Conservation (phyloP, 768 basidiomycete genomes). For the Pleurotus tuber-regium region DNA sequence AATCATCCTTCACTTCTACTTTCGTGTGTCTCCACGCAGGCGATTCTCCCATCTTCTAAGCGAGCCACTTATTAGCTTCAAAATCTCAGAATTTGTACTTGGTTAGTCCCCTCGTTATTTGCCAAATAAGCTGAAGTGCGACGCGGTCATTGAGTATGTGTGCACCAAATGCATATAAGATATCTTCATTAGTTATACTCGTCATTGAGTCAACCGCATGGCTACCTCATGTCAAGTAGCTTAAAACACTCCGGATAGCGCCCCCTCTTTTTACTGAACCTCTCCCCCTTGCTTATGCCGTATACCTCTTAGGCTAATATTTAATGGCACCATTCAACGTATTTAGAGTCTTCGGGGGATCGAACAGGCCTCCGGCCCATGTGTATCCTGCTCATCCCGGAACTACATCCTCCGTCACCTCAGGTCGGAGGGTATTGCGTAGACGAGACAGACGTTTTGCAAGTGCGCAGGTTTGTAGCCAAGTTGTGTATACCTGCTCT, state of each 20-base stretch:
- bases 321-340: slow-evolving; percentile 23
- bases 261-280: not conserved
- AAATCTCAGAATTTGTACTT: too few relatives aligned
- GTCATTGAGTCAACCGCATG: slow-evolving; percentile 8
- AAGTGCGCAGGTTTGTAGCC: not conserved
- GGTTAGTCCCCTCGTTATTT: too few relatives aligned
- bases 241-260: slow-evolving; percentile 5
- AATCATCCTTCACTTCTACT: not conserved
- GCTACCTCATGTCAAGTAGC: slow-evolving; percentile 9
- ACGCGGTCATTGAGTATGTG: too few relatives aligned
- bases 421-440: slow-evolving; percentile 1
- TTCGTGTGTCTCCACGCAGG: too few relatives aligned
- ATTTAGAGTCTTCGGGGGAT: slow-evolving; percentile 23
- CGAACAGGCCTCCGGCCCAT: slow-evolving; percentile 14
- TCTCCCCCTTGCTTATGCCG: not conserved
- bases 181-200: not conserved
- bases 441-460: not conserved
- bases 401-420: not conserved
- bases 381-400: not conserved
- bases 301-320: not conserved
- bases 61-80: too few relatives aligned
- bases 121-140: too few relatives aligned
- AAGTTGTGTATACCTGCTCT: too few relatives aligned
- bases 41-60: too few relatives aligned
- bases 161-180: too few relatives aligned